Evolutionary conservation across 257 asterid genomes (phyloP), one percentile per base, ranked within the genome.

Genomic region (Nicotiana paniculata): DNA sequence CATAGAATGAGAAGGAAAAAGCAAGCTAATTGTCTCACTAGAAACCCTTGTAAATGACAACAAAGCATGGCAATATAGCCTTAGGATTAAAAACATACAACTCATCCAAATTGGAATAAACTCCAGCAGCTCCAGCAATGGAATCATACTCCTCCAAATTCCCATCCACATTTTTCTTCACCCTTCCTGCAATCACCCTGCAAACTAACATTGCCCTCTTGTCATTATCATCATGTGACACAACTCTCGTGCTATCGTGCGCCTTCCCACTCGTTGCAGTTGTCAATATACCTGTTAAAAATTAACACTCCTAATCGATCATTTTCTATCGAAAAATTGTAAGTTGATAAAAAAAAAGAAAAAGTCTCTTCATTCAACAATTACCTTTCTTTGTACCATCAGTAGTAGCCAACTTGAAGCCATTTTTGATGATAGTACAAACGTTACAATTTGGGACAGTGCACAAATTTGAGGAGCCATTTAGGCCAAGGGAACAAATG

Each of bases 11-110:
- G 37, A 79, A 61, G 46, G 72, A n/a, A 61, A 79, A 3, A 37
- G 39, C 55, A 39, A 12, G 9, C 5, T n/a, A 46, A 18, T 35
- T 5, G n/a, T 8, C 48, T 75, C 39, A 81, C 87, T 92, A 90
- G 89, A 91, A 35, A 90, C 85, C 95, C 64, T 90, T 79, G 61
- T 94, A 94, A 82, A 94, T 89, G 5, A 94, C 98, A 84, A 94
- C 98, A 85, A 94, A 94, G 64, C 98, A 94, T 81, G 98, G 98
- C 97, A 94, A 90, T 81, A 94, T 92, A 77, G 98, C 97, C 94
- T 77, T 92, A 1, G 95, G 93, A 84, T 91, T 94, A 82, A 89
- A 90, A 43, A 94, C 98, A 87, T 87, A 89, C 88, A 94, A 72
- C 84, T 94, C 98, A 87, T 94, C 98, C 86, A 92, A 87, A 85